These are phyloP conservation scores for Staphylotrichum longicolle DNA, from an alignment of 495 filamentous ascomycete species.

Conservation along the genomic window DNA sequence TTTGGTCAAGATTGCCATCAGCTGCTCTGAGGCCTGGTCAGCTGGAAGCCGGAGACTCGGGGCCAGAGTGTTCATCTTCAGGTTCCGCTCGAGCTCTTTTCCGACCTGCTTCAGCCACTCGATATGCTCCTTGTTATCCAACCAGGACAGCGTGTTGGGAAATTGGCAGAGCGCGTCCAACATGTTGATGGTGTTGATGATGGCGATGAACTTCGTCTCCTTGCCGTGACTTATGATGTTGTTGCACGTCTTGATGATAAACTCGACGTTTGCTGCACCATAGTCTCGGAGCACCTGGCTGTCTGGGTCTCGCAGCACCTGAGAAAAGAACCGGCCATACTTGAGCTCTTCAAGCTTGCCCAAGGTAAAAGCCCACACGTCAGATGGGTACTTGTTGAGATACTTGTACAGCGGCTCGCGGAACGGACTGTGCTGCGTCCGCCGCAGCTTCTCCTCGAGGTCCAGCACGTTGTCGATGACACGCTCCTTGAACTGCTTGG, in stretches of 20 bases:
- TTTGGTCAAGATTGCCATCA: conserved; percentile 80
- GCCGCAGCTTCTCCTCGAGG: conserved; percentile 77
- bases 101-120: conserved; percentile 69
- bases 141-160: conserved; percentile 62
- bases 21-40: conserved; percentile 81
- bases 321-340: conserved; percentile 92
- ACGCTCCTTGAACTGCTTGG: conserved; percentile 83
- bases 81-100: conserved; percentile 69
- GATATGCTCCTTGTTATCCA: conserved; percentile 71
- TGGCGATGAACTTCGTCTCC: conserved; percentile 63
- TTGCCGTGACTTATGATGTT: conserved; percentile 57
- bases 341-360: conserved; percentile 73
- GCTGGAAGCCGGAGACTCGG: conserved; percentile 75
- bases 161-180: conserved; percentile 70
- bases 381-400: conserved; percentile 85
- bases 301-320: conserved; percentile 74
- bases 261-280: conserved; percentile 69
- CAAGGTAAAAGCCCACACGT: conserved; percentile 76
- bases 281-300: conserved; percentile 72
- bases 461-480: conserved; percentile 86
- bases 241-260: conserved; percentile 63
- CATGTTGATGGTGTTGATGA: conserved; percentile 84
- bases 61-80: conserved; percentile 66
- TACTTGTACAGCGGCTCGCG: conserved; percentile 89
- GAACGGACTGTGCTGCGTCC: conserved; percentile 93